A percentile compares a stretch with the other conserved stretches of the same genome.
Conservation (phyloP, 2,329 filamentous ascomycete species). For the Scolecobasidium constrictum region DNA sequence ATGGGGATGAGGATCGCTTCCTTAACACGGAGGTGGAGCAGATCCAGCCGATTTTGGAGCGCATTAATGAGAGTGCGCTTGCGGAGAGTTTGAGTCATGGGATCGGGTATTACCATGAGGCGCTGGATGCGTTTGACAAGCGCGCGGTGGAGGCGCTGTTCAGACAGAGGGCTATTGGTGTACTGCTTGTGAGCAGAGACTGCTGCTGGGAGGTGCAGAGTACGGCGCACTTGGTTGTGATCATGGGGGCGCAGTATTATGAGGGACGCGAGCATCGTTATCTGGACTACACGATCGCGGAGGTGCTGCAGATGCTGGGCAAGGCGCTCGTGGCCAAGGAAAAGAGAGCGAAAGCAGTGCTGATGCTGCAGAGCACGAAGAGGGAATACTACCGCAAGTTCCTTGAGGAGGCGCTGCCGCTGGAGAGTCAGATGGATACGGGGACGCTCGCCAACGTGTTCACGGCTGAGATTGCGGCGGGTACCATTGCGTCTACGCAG, state of each 20-base stretch:
- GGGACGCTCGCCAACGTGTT: slow-evolving; percentile 85
- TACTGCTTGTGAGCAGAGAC: slow-evolving; percentile 72
- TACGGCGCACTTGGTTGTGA: slow-evolving; percentile 79
- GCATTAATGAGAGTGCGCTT: slow-evolving; percentile 75
- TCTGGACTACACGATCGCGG: slow-evolving; percentile 87
- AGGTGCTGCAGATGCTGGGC: slow-evolving; percentile 96
- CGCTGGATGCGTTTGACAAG: slow-evolving; percentile 78
- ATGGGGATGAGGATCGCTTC: slow-evolving; percentile 90
- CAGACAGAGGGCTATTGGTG: slow-evolving; percentile 77
- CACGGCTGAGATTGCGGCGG: slow-evolving; percentile 92
- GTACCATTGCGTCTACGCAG: slow-evolving; percentile 88
- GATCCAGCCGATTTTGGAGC: slow-evolving; percentile 68
- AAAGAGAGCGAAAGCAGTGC: slow-evolving; percentile 74
- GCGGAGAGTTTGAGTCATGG: slow-evolving; percentile 87
- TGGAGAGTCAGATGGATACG: slow-evolving; percentile 86
- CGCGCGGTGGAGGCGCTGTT: slow-evolving; percentile 90
- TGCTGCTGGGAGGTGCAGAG: slow-evolving; percentile 92
- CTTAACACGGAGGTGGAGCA: slow-evolving; percentile 75
- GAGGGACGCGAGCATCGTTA: slow-evolving; percentile 96
- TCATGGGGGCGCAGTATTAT: slow-evolving; percentile 98
- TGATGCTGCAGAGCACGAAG: slow-evolving; percentile 92
- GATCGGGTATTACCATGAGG: slow-evolving; percentile 95
- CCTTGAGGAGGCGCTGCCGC: slow-evolving; percentile 85
- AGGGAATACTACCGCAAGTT: slow-evolving; percentile 99
- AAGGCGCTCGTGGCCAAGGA: slow-evolving; percentile 76